Evolutionary conservation across 2,329 filamentous ascomycete species (phyloP).

Genomic region (Pestalotiopsis sp.): DNA sequence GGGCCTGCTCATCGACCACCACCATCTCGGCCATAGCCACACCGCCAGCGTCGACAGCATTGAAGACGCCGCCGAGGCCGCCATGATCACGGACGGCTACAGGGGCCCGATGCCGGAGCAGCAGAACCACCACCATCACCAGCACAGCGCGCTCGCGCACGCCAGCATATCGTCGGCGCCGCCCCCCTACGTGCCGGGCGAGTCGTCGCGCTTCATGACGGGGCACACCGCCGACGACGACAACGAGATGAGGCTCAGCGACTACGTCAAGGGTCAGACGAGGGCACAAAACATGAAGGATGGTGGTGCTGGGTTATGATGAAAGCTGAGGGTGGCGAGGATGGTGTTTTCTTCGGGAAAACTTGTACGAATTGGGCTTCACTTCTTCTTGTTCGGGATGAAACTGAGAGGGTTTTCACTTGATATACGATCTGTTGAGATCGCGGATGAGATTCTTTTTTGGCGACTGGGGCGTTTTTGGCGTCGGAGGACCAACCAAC

Average conservation of each 20-base stretch:
- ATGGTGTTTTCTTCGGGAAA: constrained; percentile 46
- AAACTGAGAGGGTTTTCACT: neutral
- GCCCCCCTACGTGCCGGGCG: constrained; percentile 36
- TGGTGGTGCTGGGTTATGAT: constrained; percentile 18
- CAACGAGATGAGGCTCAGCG: constrained; percentile 40
- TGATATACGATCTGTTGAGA: neutral
- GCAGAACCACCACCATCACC: neutral
- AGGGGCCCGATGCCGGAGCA: constrained; percentile 16
- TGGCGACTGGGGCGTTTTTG: neutral
- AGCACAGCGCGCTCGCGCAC: constrained; percentile 8
- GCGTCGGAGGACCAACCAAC: neutral
- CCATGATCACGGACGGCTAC: constrained; percentile 35
- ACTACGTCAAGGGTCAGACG: constrained; percentile 39
- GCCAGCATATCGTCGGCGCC: constrained; percentile 25
- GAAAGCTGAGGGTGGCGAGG: neutral
- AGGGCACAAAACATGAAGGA: constrained; percentile 40
- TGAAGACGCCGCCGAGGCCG: constrained; percentile 29
- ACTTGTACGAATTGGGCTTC: constrained; percentile 65
- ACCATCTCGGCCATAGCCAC: neutral
- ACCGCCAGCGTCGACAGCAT: neutral
- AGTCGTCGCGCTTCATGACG: constrained; percentile 30
- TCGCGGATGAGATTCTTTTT: neutral
- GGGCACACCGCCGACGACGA: constrained; percentile 34
- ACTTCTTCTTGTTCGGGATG: constrained; percentile 54
- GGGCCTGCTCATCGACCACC: constrained; percentile 19